Evolutionary conservation across 1,284 basidiomycete species (phyloP).

Genomic region (Microbotryum lychnidis-dioicae): DNA sequence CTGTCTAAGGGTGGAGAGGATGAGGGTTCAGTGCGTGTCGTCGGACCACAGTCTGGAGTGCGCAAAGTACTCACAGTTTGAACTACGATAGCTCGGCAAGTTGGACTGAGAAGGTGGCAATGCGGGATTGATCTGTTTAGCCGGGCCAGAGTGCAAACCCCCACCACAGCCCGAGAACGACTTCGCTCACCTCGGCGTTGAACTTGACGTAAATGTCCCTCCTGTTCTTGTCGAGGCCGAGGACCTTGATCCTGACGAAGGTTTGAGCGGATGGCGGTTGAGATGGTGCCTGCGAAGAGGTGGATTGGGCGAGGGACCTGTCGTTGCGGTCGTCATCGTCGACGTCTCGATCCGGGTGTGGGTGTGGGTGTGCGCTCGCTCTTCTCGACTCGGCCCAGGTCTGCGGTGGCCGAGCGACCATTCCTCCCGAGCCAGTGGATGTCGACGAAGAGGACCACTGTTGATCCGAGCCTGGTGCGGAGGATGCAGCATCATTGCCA

Average conservation of each 20-base stretch:
- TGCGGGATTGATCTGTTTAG: background rate
- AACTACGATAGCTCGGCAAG: constrained; percentile 74
- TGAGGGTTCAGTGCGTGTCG: constrained; percentile 58
- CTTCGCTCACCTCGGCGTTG: constrained; percentile 69
- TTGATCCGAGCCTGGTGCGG: no score
- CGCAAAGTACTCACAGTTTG: constrained; percentile 12
- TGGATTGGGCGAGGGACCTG: background rate
- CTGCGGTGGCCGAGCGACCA: background rate
- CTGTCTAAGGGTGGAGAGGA: constrained; percentile 13
- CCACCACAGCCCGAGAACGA: background rate
- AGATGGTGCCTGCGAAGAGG: background rate
- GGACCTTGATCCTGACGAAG: constrained; percentile 76
- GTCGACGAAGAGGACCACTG: no score
- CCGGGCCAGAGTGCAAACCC: background rate
- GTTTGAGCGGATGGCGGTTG: constrained; percentile 47
- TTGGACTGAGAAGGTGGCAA: constrained; percentile 60
- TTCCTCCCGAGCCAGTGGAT: no score
- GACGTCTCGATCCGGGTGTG: background rate
- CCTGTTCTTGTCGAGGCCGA: constrained; percentile 81
- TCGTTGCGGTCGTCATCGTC: background rate
- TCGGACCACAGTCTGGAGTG: constrained; percentile 61
- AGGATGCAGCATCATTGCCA: background rate
- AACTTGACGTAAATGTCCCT: constrained; percentile 83
- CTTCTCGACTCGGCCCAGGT: background rate
- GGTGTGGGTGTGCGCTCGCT: background rate